phyloP scores from a whole-genome alignment of 208 protist species.

The Leishmania amazonensis region DNA sequence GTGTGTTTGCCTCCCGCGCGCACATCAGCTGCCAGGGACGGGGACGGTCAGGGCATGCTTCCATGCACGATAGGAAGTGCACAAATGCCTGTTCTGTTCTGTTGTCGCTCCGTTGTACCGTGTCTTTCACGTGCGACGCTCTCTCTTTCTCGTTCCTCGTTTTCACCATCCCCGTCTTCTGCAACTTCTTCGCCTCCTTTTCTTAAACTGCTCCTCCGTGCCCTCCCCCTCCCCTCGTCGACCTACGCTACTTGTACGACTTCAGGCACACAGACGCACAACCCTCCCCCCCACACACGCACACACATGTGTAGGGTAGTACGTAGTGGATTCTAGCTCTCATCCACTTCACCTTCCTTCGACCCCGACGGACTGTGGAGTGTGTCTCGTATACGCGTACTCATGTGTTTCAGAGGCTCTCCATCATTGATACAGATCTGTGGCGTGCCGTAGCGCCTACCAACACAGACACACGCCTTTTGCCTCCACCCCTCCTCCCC shows the following conservation, averaged over 20 bases:
- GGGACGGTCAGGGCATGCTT: too few relatives aligned
- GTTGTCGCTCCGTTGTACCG: background rate
- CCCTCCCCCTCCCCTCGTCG: background rate
- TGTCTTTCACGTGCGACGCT: background rate
- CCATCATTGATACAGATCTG: background rate
- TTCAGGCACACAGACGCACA: background rate
- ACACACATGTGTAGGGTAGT: background rate
- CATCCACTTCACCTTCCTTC: background rate
- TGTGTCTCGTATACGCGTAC: background rate
- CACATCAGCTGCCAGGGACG: background rate
- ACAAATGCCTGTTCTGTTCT: background rate
- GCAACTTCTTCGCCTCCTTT: background rate
- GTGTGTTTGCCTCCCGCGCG: background rate
- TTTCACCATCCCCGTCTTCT: background rate
- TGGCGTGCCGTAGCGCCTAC: background rate
- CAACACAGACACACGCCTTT: background rate
- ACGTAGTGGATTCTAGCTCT: background rate
- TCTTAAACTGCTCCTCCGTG: background rate
- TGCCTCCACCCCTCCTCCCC: background rate
- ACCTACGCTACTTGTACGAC: background rate
- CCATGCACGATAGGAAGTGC: background rate
- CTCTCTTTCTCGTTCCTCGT: background rate
- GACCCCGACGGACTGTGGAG: background rate
- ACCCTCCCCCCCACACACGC: background rate
- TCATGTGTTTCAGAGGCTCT: background rate